Evolutionary conservation across 768 basidiomycete genomes (phyloP), one percentile per base, ranked within the genome.

Genomic region (Auricularia heimuer): DNA sequence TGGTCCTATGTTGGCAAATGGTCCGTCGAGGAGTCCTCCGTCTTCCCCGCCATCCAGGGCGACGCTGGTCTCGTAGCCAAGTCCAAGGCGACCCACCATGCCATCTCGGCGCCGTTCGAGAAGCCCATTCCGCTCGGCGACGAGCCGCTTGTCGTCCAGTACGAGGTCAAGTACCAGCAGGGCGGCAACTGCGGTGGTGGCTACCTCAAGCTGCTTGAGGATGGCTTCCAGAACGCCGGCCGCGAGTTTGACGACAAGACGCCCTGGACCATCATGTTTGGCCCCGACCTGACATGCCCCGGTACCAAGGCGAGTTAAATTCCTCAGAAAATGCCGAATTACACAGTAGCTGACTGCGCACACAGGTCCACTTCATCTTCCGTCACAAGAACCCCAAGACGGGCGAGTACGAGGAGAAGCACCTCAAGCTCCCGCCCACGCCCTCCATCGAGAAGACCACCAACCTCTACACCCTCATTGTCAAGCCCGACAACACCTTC

Each of bases 151-250:
- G 94, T 98, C 69, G 89, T 98, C 21, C 94, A 97, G 74, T 99
- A 99, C 72, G 97, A 99, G 75, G 97, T 97, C 80, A 96, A 98
- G 79, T 94, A 97, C 76, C 95, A 99, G 81, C 94, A 98, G 78
- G 95, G 96, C 54, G 92, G 97, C 61, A 97, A 97, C 78, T 98
- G 97, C 71, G 97, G 97, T 76, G 97, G 97, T 80, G 97, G 97
- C 45, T 99, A 99, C 79, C 79, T 98, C 80, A 99, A 98, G 78
- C 86, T 98, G 65, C 85, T 99, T 54, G 88, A 90, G 73, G 88
- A 94, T 71, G 94, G 93, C 66, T 94, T 94, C 85, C 92, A 95
- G 79, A 89, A 89, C 66, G 89, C 87, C 67, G 90, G 90, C 66
- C 91, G 94, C 80, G 93, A 94, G 73, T 95, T 95, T 75, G 88